These are phyloP conservation scores for Candida freyschussii DNA, from an alignment of 1,139 yeast genomes.

Conservation along the genomic window DNA sequence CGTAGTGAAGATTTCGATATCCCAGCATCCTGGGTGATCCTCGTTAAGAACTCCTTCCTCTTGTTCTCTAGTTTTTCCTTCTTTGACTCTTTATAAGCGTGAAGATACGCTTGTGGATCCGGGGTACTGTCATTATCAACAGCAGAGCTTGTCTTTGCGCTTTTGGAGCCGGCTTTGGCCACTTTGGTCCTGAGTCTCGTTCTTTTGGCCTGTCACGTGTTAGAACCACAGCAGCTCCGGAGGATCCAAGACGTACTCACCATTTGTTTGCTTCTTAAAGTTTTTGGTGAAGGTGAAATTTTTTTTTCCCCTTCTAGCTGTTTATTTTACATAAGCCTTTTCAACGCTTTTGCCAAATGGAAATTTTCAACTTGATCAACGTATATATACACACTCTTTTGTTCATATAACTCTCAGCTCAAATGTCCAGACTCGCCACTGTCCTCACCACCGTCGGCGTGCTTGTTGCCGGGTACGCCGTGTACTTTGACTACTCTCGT, in stretches of 20 bases:
- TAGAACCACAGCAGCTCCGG: too few relatives aligned
- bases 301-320: constrained; percentile 19
- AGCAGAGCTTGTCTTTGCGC: constrained; percentile 7
- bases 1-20: constrained; percentile 62
- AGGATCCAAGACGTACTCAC: too few relatives aligned
- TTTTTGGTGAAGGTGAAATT: too few relatives aligned
- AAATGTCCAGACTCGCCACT: constrained; percentile 31
- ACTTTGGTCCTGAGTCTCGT: constrained; percentile 34
- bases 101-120: constrained; percentile 50
- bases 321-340: not conserved
- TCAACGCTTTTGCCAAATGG: not conserved
- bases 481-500: constrained; percentile 88
- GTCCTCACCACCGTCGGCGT: constrained; percentile 49
- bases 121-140: constrained; percentile 23
- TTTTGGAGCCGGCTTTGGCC: constrained; percentile 32
- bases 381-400: constrained; percentile 17
- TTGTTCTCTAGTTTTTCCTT: constrained; percentile 45
- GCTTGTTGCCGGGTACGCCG: constrained; percentile 70
- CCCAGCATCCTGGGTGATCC: constrained; percentile 31
- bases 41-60: constrained; percentile 29
- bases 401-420: not conserved
- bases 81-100: constrained; percentile 48
- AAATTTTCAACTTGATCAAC: not conserved
- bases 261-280: too few relatives aligned
- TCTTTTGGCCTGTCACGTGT: constrained; percentile 37